Base-by-base conservation (phyloP, 2,329 filamentous ascomycete species). In the Pseudonectria foliicola region DNA sequence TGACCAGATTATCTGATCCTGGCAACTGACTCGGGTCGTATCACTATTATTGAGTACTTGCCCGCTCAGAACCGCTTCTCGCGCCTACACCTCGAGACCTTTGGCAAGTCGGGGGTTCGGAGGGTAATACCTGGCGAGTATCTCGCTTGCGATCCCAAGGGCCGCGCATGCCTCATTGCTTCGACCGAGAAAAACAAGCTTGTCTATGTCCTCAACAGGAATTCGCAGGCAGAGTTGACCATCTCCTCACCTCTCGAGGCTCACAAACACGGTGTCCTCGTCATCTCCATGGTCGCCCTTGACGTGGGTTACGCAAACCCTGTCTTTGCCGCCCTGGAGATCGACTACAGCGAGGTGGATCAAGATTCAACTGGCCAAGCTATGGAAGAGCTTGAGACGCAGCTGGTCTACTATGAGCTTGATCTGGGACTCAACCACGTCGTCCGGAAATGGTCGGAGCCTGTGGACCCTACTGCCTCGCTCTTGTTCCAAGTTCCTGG, bases 161-260 rank as follows among this genome's bases (percentile, higher is more conserved):
- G 92, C 37, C 80, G 92, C 66, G 93, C 93, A 36, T 95, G 90
- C 56, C 73, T 99, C 57, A 85, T 96, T 42, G 88, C 92, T 8
- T 90, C 89, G 5, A 75, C 90, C 36, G 93, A 99, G 67, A 98
- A 98, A 75, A 98, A 96, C 68, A 98, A 98, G 68, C 82, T 99
- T 37, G 92, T 98, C 49, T 99, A 98, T 64, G 90, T 98, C 53
- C 73, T 98, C 49, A 96, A 96, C 62, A 82, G 93, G 46, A 94
- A 95, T 64, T 77, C 88, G 3, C 87, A 96, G 62, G 89, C 89
- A 13, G 86, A 95, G 60, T 77, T 98, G 52, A 93, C 89, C 27
- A 98, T 98, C 33, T 98, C 92, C 5, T 98, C 92, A 11, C 92
- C 92, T 1, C 73, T 98, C 13, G 93, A 98, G 63, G 93, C 92